A percentile compares a stretch with the other conserved stretches of the same genome.
Conservation (phyloP, 306 rosid genomes). For the Fragaria iinumae region DNA sequence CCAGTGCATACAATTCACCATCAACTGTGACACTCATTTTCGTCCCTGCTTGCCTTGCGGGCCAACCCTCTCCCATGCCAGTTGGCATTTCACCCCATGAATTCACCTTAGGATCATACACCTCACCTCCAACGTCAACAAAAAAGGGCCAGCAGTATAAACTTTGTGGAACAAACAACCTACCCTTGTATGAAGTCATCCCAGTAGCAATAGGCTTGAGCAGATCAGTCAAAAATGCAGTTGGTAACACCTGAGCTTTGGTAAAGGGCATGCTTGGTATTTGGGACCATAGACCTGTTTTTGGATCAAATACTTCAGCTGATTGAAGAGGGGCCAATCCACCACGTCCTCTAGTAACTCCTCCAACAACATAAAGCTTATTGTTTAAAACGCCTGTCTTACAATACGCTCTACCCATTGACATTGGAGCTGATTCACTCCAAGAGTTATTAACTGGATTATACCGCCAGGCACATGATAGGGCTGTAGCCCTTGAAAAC, state of each 20-base stretch:
- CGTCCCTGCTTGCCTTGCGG: constrained; percentile 86
- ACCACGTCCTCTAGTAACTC: constrained; percentile 79
- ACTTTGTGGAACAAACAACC: constrained; percentile 85
- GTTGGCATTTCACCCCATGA: constrained; percentile 86
- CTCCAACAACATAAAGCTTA: constrained; percentile 94
- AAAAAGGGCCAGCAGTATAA: constrained; percentile 90
- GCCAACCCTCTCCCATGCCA: constrained; percentile 99
- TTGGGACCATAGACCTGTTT: constrained; percentile 61
- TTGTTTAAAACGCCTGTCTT: constrained; percentile 77
- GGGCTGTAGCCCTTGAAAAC: constrained; percentile 76
- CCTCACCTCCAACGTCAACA: constrained; percentile 93
- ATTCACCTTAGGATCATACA: constrained; percentile 80
- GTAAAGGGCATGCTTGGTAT: constrained; percentile 88
- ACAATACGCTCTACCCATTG: constrained; percentile 79
- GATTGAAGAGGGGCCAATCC: constrained; percentile 87
- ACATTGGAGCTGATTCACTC: constrained; percentile 73
- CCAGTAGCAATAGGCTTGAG: constrained; percentile 97
- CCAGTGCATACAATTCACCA: constrained; percentile 81
- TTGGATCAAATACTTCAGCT: constrained; percentile 87
- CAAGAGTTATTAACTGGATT: constrained; percentile 64
- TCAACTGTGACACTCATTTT: constrained; percentile 81
- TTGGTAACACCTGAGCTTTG: constrained; percentile 74
- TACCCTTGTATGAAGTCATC: constrained; percentile 80
- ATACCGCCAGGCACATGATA: constrained; percentile 71
- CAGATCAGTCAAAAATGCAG: constrained; percentile 78